A percentile compares a stretch with the other conserved stretches of the same genome.
phyloP scores from a whole-genome alignment of 768 basidiomycete species.

The Psilocybe cyanescens region DNA sequence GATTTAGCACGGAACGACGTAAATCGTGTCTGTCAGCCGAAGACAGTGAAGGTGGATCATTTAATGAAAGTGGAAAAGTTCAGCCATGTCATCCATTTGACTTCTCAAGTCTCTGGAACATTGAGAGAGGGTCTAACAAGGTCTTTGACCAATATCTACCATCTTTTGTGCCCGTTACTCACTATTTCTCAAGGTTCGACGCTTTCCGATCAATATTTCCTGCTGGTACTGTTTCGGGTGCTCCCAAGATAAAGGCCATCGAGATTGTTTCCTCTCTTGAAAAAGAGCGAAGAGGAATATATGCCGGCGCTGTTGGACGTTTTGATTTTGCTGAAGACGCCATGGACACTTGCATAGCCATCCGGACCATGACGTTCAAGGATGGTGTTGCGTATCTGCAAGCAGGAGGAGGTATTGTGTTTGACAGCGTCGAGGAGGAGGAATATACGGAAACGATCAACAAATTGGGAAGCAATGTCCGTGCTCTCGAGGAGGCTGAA shows the following conservation, averaged over 20 bases:
- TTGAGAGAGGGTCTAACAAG: conserved; percentile 84
- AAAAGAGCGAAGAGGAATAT: conserved; percentile 88
- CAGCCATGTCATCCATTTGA: conserved; percentile 97
- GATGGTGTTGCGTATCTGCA: conserved; percentile 90
- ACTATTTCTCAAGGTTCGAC: conserved; percentile 70
- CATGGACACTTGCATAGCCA: conserved; percentile 99
- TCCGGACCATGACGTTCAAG: conserved; percentile 97
- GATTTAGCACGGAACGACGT: conserved; percentile 98
- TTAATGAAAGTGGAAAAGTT: conserved; percentile 95
- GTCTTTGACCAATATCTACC: conserved; percentile 39
- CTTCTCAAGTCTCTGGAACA: conserved; percentile 90
- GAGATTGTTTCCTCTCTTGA: conserved; percentile 89
- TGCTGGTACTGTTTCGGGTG: conserved; percentile 97
- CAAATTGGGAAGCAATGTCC: conserved; percentile 87
- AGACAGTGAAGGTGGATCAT: conserved; percentile 94
- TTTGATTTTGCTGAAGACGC: conserved; percentile 95
- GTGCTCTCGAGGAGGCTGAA: conserved; percentile 87
- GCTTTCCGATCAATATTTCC: conserved; percentile 99
- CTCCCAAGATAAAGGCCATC: conserved; percentile 98
- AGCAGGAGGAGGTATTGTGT: conserved; percentile 97
- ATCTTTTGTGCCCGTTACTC: not conserved
- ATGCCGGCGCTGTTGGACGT: conserved; percentile 97
- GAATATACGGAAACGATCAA: conserved; percentile 96
- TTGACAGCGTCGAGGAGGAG: conserved; percentile 96
- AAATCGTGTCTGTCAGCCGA: conserved; percentile 93